Conservation (phyloP, 257 asterid genomes). For the Avicennia marina region DNA sequence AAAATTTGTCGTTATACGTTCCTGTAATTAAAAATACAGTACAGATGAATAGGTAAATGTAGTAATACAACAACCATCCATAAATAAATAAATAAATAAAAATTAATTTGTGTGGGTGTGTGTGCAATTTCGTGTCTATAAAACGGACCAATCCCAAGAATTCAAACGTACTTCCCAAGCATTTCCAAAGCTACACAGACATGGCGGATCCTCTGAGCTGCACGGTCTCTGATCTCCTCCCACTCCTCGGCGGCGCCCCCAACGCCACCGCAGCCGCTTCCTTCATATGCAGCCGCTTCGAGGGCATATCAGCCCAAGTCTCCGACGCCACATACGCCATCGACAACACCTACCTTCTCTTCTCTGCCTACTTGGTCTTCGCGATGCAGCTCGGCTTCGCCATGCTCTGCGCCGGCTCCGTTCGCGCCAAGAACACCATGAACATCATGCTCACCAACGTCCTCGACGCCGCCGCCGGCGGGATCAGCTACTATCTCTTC, state of each 20-base stretch:
- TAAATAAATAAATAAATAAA: too few relatives aligned
- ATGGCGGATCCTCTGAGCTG: constrained; percentile 34
- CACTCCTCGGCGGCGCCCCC: constrained; percentile 41
- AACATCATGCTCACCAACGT: constrained; percentile 62
- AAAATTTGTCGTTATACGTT: too few relatives aligned
- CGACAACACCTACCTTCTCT: constrained; percentile 55
- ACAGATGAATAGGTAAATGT: too few relatives aligned
- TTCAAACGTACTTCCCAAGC: too few relatives aligned
- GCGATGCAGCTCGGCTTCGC: constrained; percentile 78
- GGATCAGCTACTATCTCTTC: constrained; percentile 61
- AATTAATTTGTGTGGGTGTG: too few relatives aligned
- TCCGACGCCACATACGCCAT: constrained; percentile 45
- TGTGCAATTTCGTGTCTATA: too few relatives aligned
- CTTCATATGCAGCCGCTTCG: constrained; percentile 48
- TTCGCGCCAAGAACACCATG: constrained; percentile 52
- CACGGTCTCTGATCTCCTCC: constrained; percentile 50
- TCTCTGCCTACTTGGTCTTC: constrained; percentile 62
- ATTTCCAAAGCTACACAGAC: too few relatives aligned
- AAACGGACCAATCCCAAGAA: too few relatives aligned
- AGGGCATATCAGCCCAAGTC: constrained; percentile 31
- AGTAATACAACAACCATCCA: too few relatives aligned
- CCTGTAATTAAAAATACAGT: too few relatives aligned
- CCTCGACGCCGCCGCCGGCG: constrained; percentile 76
- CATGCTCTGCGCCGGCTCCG: constrained; percentile 75
- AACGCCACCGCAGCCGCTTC: constrained; percentile 56